phyloP scores from a whole-genome alignment of 2,329 filamentous ascomycete genomes.

The Paecilomyces fulvus region DNA sequence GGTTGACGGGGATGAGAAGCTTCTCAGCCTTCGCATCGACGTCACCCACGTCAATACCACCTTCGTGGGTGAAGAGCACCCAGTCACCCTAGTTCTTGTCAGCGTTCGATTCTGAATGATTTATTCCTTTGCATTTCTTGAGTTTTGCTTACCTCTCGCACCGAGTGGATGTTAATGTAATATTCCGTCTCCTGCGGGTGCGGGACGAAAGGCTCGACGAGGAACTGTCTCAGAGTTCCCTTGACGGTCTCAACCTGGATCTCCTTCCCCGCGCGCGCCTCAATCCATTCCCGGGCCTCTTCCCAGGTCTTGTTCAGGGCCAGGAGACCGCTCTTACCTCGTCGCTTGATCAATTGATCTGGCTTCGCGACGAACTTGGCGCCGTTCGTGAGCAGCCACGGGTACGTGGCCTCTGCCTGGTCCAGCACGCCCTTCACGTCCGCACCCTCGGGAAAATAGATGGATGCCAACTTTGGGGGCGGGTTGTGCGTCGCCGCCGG shows the following conservation, averaged over 20 bases:
- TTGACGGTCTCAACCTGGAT: constrained; percentile 88
- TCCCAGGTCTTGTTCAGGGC: constrained; percentile 96
- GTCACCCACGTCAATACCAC: constrained; percentile 98
- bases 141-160: constrained; percentile 78
- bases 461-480: constrained; percentile 77
- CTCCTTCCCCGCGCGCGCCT: constrained; percentile 80
- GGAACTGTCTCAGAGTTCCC: constrained; percentile 85
- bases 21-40: constrained; percentile 99
- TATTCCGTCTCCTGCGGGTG: constrained; percentile 95
- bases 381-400: constrained; percentile 77
- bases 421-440: constrained; percentile 76
- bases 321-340: constrained; percentile 96
- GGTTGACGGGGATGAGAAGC: constrained; percentile 92
- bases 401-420: constrained; percentile 93
- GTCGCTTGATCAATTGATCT: constrained; percentile 98
- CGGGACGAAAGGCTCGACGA: constrained; percentile 97
- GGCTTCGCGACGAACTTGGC: constrained; percentile 98
- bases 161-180: constrained; percentile 99
- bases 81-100: constrained; percentile 69
- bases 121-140: not conserved
- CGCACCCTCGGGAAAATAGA: constrained; percentile 87
- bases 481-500: constrained; percentile 80
- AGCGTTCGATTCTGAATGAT: not conserved
- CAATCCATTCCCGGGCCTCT: constrained; percentile 90
- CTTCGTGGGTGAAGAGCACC: constrained; percentile 99